Conservation (phyloP, 495 filamentous ascomycete genomes). For the Penicillium daleae region DNA sequence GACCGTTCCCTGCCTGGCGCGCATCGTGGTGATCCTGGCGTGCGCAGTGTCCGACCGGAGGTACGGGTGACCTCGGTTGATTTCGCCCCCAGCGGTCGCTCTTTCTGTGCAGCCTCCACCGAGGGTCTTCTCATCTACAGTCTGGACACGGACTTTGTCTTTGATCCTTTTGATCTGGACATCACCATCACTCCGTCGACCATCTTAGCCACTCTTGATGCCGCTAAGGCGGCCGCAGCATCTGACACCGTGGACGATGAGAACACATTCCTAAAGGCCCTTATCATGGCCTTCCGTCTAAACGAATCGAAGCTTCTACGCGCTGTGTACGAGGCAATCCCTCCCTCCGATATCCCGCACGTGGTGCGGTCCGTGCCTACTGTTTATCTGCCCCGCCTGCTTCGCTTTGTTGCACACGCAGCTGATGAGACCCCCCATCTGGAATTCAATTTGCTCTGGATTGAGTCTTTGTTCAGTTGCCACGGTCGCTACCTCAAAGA, state of each 20-base stretch:
- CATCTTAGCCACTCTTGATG: slow-evolving; percentile 73
- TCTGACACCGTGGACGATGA: slow-evolving; percentile 48
- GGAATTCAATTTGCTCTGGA: slow-evolving; percentile 92
- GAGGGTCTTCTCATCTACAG: slow-evolving; percentile 93
- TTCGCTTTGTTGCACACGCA: slow-evolving; percentile 83
- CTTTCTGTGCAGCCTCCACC: slow-evolving; percentile 93
- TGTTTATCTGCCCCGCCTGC: slow-evolving; percentile 80
- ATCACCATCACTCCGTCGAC: slow-evolving; percentile 85
- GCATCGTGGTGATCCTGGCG: slow-evolving; percentile 80
- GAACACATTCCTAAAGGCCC: slow-evolving; percentile 82
- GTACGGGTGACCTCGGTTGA: slow-evolving; percentile 83
- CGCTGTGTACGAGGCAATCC: slow-evolving; percentile 82
- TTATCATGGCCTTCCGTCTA: slow-evolving; percentile 96
- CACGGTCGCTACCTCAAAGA: slow-evolving; percentile 86
- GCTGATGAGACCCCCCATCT: slow-evolving; percentile 91
- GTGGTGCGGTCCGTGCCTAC: slow-evolving; percentile 78
- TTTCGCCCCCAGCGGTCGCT: slow-evolving; percentile 84
- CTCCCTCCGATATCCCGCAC: slow-evolving; percentile 72
- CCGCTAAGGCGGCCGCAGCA: slow-evolving; percentile 37
- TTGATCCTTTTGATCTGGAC: slow-evolving; percentile 96
- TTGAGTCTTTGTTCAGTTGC: slow-evolving; percentile 77
- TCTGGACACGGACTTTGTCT: slow-evolving; percentile 74
- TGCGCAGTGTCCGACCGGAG: slow-evolving; percentile 74
- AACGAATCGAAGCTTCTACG: slow-evolving; percentile 79
- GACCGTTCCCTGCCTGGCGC: slow-evolving; percentile 87